Evolutionary conservation across 768 basidiomycete species (phyloP).

Genomic region (Polyporus arcularius): DNA sequence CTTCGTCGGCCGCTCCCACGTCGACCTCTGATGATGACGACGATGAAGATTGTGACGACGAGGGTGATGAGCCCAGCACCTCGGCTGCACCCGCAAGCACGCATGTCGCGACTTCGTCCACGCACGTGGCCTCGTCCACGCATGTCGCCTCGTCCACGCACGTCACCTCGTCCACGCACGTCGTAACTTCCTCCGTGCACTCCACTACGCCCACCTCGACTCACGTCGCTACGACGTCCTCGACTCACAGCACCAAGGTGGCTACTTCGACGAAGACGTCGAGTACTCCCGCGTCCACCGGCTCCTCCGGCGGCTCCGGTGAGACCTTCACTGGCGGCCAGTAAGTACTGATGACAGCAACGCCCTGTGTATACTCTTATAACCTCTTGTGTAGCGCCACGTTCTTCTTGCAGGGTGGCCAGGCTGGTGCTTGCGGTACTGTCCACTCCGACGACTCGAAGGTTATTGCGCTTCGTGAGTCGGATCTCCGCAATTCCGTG

Average conservation of each 20-base stretch:
- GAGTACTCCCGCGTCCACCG: constrained; percentile 16
- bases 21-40: constrained; percentile 30
- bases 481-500: neutral
- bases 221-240: constrained; percentile 19
- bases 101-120: constrained; percentile 5
- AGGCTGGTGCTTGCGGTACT: constrained; percentile 78
- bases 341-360: constrained; percentile 31
- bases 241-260: constrained; percentile 15
- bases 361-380: neutral
- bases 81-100: constrained; percentile 4
- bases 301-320: neutral
- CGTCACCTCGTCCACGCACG: neutral
- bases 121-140: neutral
- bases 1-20: constrained; percentile 28
- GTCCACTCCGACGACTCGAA: constrained; percentile 54
- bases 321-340: constrained; percentile 35
- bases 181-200: neutral
- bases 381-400: constrained; percentile 35
- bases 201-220: constrained; percentile 4
- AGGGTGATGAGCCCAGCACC: constrained; percentile 27
- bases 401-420: constrained; percentile 51
- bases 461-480: constrained; percentile 66
- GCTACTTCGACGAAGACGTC: constrained; percentile 15
- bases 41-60: constrained; percentile 37
- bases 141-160: constrained; percentile 4